Evolutionary conservation across 176 grass and related monocot genomes (phyloP).

Genomic region (Avena atlantica): DNA sequence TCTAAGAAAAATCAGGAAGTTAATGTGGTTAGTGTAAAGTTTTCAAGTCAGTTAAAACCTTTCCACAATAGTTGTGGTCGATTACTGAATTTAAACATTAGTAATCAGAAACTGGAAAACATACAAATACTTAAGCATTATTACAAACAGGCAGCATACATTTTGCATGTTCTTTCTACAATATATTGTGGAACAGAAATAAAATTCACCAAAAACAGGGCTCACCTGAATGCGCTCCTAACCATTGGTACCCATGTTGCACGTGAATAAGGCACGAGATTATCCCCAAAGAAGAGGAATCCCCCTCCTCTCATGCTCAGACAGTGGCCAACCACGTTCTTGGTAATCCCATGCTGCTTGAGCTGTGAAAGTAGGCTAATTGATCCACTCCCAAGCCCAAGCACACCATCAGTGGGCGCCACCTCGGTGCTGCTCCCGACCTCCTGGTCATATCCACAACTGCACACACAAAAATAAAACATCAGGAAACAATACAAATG

Average conservation of each 20-base stretch:
- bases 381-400: conserved; percentile 81
- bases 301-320: conserved; percentile 80
- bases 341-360: conserved; percentile 79
- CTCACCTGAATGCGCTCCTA: conserved; percentile 59
- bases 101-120: neutral
- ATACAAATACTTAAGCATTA: neutral
- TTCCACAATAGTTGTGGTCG: neutral
- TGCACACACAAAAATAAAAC: conserved; percentile 40
- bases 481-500: conserved; percentile 15
- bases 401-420: conserved; percentile 70
- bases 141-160: conserved; percentile 1
- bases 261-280: conserved; percentile 71
- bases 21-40: neutral
- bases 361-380: conserved; percentile 85
- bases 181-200: neutral
- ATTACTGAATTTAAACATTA: neutral
- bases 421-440: conserved; percentile 44
- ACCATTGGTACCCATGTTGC: conserved; percentile 76
- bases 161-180: neutral
- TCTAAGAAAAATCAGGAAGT: conserved; percentile 16
- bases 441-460: conserved; percentile 93
- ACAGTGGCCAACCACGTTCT: conserved; percentile 93
- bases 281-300: conserved; percentile 94
- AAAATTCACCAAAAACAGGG: conserved; percentile 30
- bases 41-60: neutral